Conservation (phyloP, 768 basidiomycete species). For the Mycena galericulata region DNA sequence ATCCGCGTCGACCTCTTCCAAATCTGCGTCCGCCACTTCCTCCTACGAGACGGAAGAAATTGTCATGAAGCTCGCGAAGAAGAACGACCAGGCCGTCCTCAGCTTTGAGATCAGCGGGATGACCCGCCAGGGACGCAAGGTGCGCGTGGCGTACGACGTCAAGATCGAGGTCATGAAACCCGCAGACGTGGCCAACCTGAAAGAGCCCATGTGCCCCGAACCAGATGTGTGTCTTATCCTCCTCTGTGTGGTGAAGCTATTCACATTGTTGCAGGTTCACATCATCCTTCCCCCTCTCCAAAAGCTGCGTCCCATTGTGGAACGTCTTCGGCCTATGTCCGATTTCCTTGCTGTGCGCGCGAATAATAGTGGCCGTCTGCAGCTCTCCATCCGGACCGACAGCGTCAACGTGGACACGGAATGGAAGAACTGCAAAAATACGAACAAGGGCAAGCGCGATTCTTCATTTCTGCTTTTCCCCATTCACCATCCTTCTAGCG, state of each 20-base stretch:
- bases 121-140: constrained; percentile 70
- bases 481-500: constrained; percentile 21
- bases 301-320: constrained; percentile 83
- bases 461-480: not conserved
- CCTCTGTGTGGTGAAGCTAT: not conserved
- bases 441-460: constrained; percentile 57
- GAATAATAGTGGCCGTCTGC: constrained; percentile 68
- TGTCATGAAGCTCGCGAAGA: constrained; percentile 89
- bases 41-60: constrained; percentile 72
- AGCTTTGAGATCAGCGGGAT: constrained; percentile 80
- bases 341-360: constrained; percentile 77
- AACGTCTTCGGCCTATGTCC: constrained; percentile 78
- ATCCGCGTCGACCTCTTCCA: constrained; percentile 65
- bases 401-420: constrained; percentile 82
- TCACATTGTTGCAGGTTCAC: constrained; percentile 65
- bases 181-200: constrained; percentile 75
- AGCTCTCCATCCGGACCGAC: constrained; percentile 73
- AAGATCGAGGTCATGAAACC: constrained; percentile 85
- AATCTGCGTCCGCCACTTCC: constrained; percentile 39
- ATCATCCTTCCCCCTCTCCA: constrained; percentile 81
- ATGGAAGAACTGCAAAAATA: constrained; percentile 81
- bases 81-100: constrained; percentile 81
- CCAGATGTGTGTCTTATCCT: constrained; percentile 71
- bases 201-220: constrained; percentile 87
- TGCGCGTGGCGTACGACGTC: constrained; percentile 84